Evolutionary conservation across 352 stramenopile species (phyloP).

Genomic region (Globisporangium radiosum): DNA sequence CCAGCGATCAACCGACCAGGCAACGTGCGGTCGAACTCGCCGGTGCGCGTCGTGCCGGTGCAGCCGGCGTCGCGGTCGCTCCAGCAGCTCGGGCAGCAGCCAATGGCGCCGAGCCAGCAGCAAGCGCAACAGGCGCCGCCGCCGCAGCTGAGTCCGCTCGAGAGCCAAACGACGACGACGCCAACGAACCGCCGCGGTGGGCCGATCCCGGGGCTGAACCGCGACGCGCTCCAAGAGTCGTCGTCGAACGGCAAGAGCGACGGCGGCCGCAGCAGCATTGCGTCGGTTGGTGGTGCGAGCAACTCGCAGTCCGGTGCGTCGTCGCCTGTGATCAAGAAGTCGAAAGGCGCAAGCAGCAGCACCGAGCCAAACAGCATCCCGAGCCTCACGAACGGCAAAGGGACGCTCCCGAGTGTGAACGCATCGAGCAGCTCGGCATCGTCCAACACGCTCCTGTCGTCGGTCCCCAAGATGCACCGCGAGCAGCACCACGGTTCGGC

Average conservation of each 20-base stretch:
- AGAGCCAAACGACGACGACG: slow-evolving; percentile 37
- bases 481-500: slow-evolving; percentile 35
- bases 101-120: slow-evolving; percentile 26
- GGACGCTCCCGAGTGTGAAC: slow-evolving; percentile 38
- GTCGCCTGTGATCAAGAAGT: slow-evolving; percentile 72
- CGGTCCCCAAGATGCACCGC: slow-evolving; percentile 57
- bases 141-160: slow-evolving; percentile 52
- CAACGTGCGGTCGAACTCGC: slow-evolving; percentile 40
- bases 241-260: slow-evolving; percentile 48
- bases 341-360: slow-evolving; percentile 47
- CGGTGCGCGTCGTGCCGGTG: slow-evolving; percentile 59
- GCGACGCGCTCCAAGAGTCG: slow-evolving; percentile 23
- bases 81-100: slow-evolving; percentile 53
- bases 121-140: slow-evolving; percentile 22
- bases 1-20: slow-evolving; percentile 35
- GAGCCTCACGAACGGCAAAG: slow-evolving; percentile 67
- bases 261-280: slow-evolving; percentile 9
- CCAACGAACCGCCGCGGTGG: slow-evolving; percentile 39
- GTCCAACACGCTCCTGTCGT: slow-evolving; percentile 23
- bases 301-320: slow-evolving; percentile 26
- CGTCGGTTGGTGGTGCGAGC: slow-evolving; percentile 16
- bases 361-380: slow-evolving; percentile 42
- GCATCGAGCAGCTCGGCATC: slow-evolving; percentile 14
- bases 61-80: slow-evolving; percentile 66
- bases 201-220: slow-evolving; percentile 65